phyloP scores from a whole-genome alignment of 73 alveolate genomes.

The Symbiodinium natans region DNA sequence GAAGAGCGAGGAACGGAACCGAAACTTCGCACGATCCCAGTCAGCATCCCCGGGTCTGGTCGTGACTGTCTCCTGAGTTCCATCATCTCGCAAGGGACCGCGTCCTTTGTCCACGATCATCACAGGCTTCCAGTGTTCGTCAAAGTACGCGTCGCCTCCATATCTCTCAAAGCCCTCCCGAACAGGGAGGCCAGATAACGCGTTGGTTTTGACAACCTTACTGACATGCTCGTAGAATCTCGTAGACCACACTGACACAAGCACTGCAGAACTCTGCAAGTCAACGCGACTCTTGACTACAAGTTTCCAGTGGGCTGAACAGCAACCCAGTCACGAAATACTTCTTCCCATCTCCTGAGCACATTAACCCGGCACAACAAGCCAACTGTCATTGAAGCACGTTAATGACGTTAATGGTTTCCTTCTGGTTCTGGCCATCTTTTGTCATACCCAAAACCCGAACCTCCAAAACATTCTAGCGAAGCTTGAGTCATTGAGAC shows the following conservation, averaged over 20 bases:
- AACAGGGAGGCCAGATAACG: slow-evolving; percentile 41
- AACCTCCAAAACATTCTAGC: no score
- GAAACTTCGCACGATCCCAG: slow-evolving; percentile 66
- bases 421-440: no score
- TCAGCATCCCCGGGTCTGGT: slow-evolving; percentile 42
- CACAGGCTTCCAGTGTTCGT: slow-evolving; percentile 59
- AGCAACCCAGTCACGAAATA: neutral
- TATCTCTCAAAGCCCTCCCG: slow-evolving; percentile 60
- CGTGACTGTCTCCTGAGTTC: neutral
- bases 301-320: neutral
- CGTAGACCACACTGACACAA: no score
- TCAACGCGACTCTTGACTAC: neutral
- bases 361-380: no score
- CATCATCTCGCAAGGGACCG: neutral
- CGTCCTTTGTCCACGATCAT: slow-evolving; percentile 47
- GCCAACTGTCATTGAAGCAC: neutral
- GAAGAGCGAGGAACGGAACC: slow-evolving; percentile 68
- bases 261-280: no score
- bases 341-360: neutral
- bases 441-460: no score
- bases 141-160: slow-evolving; percentile 59
- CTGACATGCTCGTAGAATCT: neutral
- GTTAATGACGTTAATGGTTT: no score
- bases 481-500: no score
- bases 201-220: slow-evolving; percentile 35